Evolutionary conservation across 148 eudicot genomes (phyloP), one percentile per base, ranked within the genome.

Genomic region (Polygonum maritimum): DNA sequence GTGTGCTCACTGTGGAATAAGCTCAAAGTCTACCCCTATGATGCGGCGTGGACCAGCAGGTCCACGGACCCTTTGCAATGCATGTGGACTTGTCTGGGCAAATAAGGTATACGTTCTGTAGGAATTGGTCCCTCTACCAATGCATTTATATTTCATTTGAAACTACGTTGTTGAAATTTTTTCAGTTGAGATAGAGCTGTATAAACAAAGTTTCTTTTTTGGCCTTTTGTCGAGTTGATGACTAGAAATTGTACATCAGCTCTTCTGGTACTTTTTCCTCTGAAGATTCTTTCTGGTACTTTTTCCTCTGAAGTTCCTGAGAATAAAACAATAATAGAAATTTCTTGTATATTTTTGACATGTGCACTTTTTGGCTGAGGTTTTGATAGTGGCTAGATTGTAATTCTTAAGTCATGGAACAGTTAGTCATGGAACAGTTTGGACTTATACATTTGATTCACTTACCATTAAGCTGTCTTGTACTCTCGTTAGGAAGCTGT

Each of bases 1-100:
- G 69, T 60, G 69, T 60, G 69, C 69, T 60, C 91, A 92, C 81
- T 92, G 97, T 76, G 89, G 95, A 48, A 78, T 73, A 18, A 85
- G 85, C 76, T 85, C 91, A 40, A 85, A 75, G 63, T 79, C 83
- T 7, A 90, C 97, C 40, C 95, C 97, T 14, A 85, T 89, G 93
- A 92, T 92, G 97, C 92, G 98, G 41, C 86, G 90, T 57, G 98
- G 98, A 70, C 98, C 98, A 48, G 84, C 74, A 78, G 98, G 98
- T 48, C 98, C 96, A 22, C 89, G 90, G 81, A 90, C 95, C 51
- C 93, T 92, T 47, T 92, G 97, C 84, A 92, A 92, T 84, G 97
- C 97, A 44, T 92, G 97, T 74, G 97, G 97, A 48, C 88, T 92
- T 67, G 81, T 80, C 52, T 92, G 97, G 97, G 93, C 93, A 77